Conservation (phyloP, 1,284 basidiomycete species). For the Leccinum ponderosum region DNA sequence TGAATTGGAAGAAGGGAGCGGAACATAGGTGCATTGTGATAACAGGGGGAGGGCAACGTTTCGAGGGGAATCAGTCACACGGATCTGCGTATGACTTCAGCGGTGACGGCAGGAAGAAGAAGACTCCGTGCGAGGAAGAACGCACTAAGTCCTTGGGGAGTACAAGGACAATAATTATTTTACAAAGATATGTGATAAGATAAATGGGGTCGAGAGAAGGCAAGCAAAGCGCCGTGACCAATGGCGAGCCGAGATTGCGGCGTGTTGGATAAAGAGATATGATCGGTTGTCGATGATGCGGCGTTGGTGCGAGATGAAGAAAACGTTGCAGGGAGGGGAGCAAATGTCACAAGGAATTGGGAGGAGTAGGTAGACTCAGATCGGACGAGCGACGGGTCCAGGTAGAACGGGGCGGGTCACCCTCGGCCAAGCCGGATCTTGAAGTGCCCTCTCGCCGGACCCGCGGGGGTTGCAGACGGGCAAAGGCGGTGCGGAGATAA, state of each 20-base stretch:
- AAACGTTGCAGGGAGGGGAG: constrained; percentile 30
- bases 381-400: neutral
- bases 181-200: constrained; percentile 28
- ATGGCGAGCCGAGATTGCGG: constrained; percentile 27
- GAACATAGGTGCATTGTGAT: constrained; percentile 22
- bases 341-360: constrained; percentile 22
- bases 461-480: constrained; percentile 24
- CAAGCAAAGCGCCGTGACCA: constrained; percentile 13
- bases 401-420: constrained; percentile 15
- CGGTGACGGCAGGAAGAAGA: constrained; percentile 23
- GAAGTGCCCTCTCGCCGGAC: constrained; percentile 21
- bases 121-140: constrained; percentile 16
- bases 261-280: constrained; percentile 18
- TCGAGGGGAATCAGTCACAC: constrained; percentile 24
- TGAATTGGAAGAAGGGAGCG: constrained; percentile 21
- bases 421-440: constrained; percentile 33
- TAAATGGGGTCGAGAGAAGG: constrained; percentile 14
- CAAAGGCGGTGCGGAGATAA: constrained; percentile 24
- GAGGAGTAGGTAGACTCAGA: constrained; percentile 11
- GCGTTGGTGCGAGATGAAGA: constrained; percentile 32
- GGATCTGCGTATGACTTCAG: constrained; percentile 36
- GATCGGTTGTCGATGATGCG: constrained; percentile 31
- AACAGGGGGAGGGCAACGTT: constrained; percentile 18
- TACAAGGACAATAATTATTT: constrained; percentile 16
- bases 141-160: constrained; percentile 29